phyloP scores from a whole-genome alignment of 768 basidiomycete genomes.

The Tricholoma sp. region DNA sequence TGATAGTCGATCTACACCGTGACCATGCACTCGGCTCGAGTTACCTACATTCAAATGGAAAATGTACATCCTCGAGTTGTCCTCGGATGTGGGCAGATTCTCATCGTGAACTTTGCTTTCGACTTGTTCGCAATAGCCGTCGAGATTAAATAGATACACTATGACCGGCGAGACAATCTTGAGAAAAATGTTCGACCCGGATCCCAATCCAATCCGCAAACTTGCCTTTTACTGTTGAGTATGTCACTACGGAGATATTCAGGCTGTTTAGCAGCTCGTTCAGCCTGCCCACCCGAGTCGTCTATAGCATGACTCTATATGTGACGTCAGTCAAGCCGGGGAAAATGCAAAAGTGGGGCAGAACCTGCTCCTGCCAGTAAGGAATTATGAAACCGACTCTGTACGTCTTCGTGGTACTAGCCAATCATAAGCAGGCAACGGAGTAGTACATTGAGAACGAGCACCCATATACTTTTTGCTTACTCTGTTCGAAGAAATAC shows the following conservation, averaged over 20 bases:
- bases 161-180: background rate
- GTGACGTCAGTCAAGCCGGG: slow-evolving; percentile 3
- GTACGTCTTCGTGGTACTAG: slow-evolving; percentile 79
- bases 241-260: slow-evolving; percentile 76
- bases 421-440: background rate
- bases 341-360: slow-evolving; percentile 5
- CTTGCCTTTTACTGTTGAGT: slow-evolving; percentile 77
- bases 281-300: slow-evolving; percentile 75
- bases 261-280: slow-evolving; percentile 65
- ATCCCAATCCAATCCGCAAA: background rate
- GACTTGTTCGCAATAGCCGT: slow-evolving; percentile 63
- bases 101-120: slow-evolving; percentile 64
- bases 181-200: background rate
- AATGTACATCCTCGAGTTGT: slow-evolving; percentile 71
- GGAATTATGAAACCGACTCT: slow-evolving; percentile 66
- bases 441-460: no score
- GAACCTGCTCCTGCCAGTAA: slow-evolving; percentile 74
- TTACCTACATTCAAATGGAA: background rate
- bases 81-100: slow-evolving; percentile 59
- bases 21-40: no score
- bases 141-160: slow-evolving; percentile 70
- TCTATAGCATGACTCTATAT: slow-evolving; percentile 59
- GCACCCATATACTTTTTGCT: slow-evolving; percentile 47
- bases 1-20: no score
- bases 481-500: no score